Base-by-base conservation (phyloP, 345 rosid genomes). In the Bretschneidera sinensis region DNA sequence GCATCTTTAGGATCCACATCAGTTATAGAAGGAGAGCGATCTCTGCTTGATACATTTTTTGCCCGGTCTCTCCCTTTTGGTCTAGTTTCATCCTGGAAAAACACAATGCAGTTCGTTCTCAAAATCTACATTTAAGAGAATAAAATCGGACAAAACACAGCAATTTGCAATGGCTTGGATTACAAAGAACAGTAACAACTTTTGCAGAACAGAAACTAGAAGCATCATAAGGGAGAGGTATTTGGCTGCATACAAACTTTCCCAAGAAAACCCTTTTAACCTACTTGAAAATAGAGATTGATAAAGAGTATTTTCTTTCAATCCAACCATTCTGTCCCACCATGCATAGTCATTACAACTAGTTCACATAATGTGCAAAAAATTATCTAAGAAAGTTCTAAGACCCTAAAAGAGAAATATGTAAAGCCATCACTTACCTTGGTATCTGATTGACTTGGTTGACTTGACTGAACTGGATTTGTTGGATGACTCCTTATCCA, bases 1-100 rank as follows among this genome's bases (percentile, higher is more conserved):
- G 91, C 85, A 79, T 84, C 81, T 74, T 65, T 77, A 51, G 96
- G 97, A 52, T 81, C 88, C 48, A 20, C 48, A 66, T 92, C 96
- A 9, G 97, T 84, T 33, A 92, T 72, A 7, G 94, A 89, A 63
- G 91, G 62, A 59, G 91, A 74, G 53, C 6, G 45, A 59, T 81
- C 79, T 64, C 67, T 65, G 24, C 60, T 71, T 1, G 74, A 59
- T 35, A 65, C 43, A 11, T 61, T 74, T 62, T 78, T 79, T 66
- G 53, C 16, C 17, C 56, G 59, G 10, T 57, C 71, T 61, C 83
- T 79, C 25, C 34, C 62, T 50, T 21, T 75, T 51, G 49, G 61
- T 59, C 52, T 71, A 53, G 63, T 64, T 65, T 79, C 81, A 66
- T 76, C 87, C 95, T 81, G 82, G 63, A 9, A 43, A 63, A 23